Evolutionary conservation across 208 protist species (phyloP).

Genomic region (Acanthamoeba lugdunensis): DNA sequence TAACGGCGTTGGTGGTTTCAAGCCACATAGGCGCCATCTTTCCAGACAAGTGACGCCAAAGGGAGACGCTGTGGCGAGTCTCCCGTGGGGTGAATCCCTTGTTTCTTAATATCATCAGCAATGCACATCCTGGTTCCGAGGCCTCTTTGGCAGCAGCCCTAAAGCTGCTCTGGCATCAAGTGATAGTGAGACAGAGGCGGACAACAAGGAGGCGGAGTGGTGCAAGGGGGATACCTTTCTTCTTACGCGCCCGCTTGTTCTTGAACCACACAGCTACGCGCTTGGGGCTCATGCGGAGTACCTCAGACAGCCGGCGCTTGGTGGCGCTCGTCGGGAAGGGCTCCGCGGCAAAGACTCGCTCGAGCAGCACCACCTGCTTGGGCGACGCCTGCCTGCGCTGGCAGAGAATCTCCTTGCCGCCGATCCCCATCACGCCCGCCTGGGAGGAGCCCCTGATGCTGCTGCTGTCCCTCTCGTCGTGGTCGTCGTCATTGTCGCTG

Average conservation of each 20-base stretch:
- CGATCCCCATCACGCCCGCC: background rate
- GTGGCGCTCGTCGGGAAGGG: conserved; percentile 54
- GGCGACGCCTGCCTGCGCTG: conserved; percentile 31
- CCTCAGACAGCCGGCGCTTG: conserved; percentile 44
- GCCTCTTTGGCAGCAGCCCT: no score
- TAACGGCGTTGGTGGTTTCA: no score
- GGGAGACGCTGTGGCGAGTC: no score
- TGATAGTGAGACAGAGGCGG: no score
- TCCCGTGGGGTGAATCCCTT: no score
- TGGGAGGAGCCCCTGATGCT: background rate
- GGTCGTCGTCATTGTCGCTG: background rate
- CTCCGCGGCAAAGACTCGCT: conserved; percentile 56
- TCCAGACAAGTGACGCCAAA: no score
- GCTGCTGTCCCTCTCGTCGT: background rate
- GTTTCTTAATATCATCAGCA: no score
- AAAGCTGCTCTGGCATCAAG: no score
- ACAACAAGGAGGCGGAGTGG: no score
- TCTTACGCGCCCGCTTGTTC: conserved; percentile 39
- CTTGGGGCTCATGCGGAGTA: conserved; percentile 64
- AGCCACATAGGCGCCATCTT: no score
- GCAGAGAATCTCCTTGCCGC: conserved; percentile 21
- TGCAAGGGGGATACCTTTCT: no score
- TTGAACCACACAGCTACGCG: conserved; percentile 53
- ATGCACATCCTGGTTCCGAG: no score
- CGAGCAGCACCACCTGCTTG: conserved; percentile 69